Conservation (phyloP, 768 basidiomycete genomes). For the Kwoniella sp. region DNA sequence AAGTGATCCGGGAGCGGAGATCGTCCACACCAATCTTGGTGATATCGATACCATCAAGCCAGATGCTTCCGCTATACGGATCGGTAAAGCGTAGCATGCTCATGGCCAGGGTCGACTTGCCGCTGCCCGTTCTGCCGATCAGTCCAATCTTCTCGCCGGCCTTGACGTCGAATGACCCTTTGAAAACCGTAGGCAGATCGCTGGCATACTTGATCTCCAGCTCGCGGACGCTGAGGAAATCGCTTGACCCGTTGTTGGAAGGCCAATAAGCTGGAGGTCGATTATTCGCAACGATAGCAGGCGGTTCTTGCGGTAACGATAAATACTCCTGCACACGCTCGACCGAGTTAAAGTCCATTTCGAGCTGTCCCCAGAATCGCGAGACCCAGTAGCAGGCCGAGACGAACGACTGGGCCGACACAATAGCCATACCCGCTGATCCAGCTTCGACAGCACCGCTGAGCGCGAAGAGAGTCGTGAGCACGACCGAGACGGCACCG, state of each 20-base stretch:
- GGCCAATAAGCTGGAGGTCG: slow-evolving; percentile 92
- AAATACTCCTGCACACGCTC: slow-evolving; percentile 90
- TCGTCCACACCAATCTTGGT: slow-evolving; percentile 79
- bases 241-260: slow-evolving; percentile 60
- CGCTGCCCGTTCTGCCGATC: slow-evolving; percentile 67
- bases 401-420: slow-evolving; percentile 66
- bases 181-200: slow-evolving; percentile 74
- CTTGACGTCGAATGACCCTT: slow-evolving; percentile 66
- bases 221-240: slow-evolving; percentile 66
- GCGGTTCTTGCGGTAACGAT: slow-evolving; percentile 80
- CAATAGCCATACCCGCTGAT: slow-evolving; percentile 61
- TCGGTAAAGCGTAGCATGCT: slow-evolving; percentile 80
- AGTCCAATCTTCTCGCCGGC: slow-evolving; percentile 72
- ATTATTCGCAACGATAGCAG: slow-evolving; percentile 65
- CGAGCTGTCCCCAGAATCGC: slow-evolving; percentile 47
- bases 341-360: slow-evolving; percentile 60
- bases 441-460: slow-evolving; percentile 54
- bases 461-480: slow-evolving; percentile 72
- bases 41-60: slow-evolving; percentile 85
- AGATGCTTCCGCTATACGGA: slow-evolving; percentile 66
- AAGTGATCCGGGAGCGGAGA: slow-evolving; percentile 52
- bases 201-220: slow-evolving; percentile 77
- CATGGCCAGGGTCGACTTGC: slow-evolving; percentile 66
- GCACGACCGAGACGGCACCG: slow-evolving; percentile 66
- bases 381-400: slow-evolving; percentile 50